A percentile compares a stretch with the other conserved stretches of the same genome.
Evolutionary conservation across 495 filamentous ascomycete species (phyloP).

Genomic region (Clohesyomyces aquaticus): DNA sequence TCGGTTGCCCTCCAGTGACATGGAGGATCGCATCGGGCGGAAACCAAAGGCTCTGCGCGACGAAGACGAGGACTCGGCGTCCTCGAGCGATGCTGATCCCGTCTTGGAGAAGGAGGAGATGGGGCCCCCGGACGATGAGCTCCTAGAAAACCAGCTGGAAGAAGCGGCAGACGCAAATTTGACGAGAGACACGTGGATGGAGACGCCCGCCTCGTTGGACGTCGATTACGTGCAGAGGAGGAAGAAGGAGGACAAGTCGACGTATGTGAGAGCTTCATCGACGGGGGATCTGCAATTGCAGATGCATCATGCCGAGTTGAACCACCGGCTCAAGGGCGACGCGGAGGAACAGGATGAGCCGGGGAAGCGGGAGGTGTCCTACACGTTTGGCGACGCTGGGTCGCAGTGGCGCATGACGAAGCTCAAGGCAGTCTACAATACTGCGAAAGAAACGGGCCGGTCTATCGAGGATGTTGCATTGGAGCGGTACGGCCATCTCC

Average conservation of each 20-base stretch:
- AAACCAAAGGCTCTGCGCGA: constrained; percentile 22
- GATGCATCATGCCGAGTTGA: constrained; percentile 81
- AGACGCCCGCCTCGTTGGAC: constrained; percentile 76
- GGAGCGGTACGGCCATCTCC: constrained; percentile 78
- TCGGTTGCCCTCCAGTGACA: constrained; percentile 30
- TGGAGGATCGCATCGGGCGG: constrained; percentile 26
- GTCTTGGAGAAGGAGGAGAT: constrained; percentile 25
- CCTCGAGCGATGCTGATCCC: constrained; percentile 6
- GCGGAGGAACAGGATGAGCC: constrained; percentile 53
- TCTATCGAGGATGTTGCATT: constrained; percentile 78
- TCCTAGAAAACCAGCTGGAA: constrained; percentile 41
- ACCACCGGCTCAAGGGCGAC: constrained; percentile 68
- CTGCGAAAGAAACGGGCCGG: constrained; percentile 71
- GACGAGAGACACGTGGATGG: constrained; percentile 92
- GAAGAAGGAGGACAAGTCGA: constrained; percentile 55
- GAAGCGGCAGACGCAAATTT: constrained; percentile 41
- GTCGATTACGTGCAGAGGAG: constrained; percentile 80
- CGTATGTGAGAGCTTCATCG: constrained; percentile 48
- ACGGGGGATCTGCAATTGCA: constrained; percentile 72
- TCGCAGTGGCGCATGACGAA: constrained; percentile 96
- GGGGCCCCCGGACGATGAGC: constrained; percentile 48
- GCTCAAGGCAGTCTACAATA: constrained; percentile 80
- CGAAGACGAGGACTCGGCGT: constrained; percentile 39
- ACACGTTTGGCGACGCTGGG: constrained; percentile 87
- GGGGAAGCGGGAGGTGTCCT: constrained; percentile 68